A percentile compares a stretch with the other conserved stretches of the same genome.
Evolutionary conservation across 148 eudicot species (phyloP).

Genomic region (Suaeda aralocaspica): DNA sequence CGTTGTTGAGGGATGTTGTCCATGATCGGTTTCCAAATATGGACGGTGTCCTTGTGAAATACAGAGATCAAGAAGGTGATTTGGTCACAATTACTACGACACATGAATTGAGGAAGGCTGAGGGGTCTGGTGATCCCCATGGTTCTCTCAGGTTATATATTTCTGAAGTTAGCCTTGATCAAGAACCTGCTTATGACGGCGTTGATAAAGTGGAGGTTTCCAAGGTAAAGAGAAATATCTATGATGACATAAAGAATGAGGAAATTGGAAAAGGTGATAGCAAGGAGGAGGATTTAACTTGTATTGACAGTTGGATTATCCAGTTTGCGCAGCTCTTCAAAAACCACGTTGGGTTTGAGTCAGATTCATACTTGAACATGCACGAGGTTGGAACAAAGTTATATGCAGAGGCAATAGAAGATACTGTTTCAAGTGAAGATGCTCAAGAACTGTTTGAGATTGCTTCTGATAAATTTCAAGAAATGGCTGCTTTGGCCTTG

Average conservation of each 20-base stretch:
- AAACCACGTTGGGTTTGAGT: conserved; percentile 92
- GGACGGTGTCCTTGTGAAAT: conserved; percentile 80
- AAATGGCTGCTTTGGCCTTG: conserved; percentile 88
- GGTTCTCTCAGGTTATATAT: conserved; percentile 71
- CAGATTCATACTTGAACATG: conserved; percentile 77
- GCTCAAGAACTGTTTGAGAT: conserved; percentile 81
- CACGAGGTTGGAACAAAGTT: conserved; percentile 85
- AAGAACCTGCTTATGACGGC: conserved; percentile 69
- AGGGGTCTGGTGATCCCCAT: conserved; percentile 45
- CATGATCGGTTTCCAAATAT: conserved; percentile 74
- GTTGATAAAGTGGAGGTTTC: conserved; percentile 21
- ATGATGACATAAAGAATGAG: conserved; percentile 32
- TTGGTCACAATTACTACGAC: conserved; percentile 82
- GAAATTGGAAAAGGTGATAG: conserved; percentile 24
- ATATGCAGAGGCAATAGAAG: conserved; percentile 91
- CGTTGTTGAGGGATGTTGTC: conserved; percentile 67
- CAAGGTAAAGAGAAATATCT: conserved; percentile 18
- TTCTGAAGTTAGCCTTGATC: conserved; percentile 75
- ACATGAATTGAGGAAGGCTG: conserved; percentile 82
- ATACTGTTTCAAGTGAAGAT: conserved; percentile 72
- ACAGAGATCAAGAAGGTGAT: conserved; percentile 86
- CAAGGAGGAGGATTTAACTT: conserved; percentile 32
- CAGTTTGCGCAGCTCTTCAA: conserved; percentile 87
- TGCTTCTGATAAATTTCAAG: conserved; percentile 82
- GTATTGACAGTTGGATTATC: conserved; percentile 76